Percentiles rank a stretch among this genome's conserved stretches.
phyloP scores from a whole-genome alignment of 495 filamentous ascomycete species.

The Tuber brumale region DNA sequence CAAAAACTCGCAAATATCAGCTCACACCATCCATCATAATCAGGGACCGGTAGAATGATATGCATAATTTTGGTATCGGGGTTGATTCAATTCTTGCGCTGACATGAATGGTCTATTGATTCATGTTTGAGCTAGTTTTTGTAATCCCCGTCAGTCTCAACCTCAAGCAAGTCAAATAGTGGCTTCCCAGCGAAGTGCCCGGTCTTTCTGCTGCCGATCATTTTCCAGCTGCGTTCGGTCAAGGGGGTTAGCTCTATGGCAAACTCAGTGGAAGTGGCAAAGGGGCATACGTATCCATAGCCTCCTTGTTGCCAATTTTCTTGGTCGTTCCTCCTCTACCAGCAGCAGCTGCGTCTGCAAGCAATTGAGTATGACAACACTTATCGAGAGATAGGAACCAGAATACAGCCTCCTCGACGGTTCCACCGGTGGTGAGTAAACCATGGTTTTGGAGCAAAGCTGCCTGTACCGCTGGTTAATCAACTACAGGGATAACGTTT shows the following conservation, averaged over 20 bases:
- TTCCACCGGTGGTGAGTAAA: slow-evolving; percentile 49
- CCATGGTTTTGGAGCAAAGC: slow-evolving; percentile 65
- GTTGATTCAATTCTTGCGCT: not conserved
- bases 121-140: slow-evolving; percentile 10
- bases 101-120: not conserved
- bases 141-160: slow-evolving; percentile 47
- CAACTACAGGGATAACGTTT: not conserved
- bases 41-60: not conserved
- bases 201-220: slow-evolving; percentile 55
- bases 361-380: slow-evolving; percentile 66
- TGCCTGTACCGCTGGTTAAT: slow-evolving; percentile 41
- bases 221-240: slow-evolving; percentile 46
- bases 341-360: slow-evolving; percentile 67
- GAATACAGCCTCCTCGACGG: slow-evolving; percentile 58
- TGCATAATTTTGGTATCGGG: not conserved
- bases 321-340: slow-evolving; percentile 59
- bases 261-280: not conserved
- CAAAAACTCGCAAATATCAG: not conserved
- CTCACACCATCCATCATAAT: not conserved
- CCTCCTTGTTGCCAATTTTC: slow-evolving; percentile 63
- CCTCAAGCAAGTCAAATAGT: slow-evolving; percentile 65
- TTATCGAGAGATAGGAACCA: slow-evolving; percentile 73
- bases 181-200: slow-evolving; percentile 70
- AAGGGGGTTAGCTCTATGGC: not conserved
- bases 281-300: slow-evolving; percentile 51